Conservation (phyloP, 495 filamentous ascomycete genomes). For the Pyrenopolyporus hunteri region DNA sequence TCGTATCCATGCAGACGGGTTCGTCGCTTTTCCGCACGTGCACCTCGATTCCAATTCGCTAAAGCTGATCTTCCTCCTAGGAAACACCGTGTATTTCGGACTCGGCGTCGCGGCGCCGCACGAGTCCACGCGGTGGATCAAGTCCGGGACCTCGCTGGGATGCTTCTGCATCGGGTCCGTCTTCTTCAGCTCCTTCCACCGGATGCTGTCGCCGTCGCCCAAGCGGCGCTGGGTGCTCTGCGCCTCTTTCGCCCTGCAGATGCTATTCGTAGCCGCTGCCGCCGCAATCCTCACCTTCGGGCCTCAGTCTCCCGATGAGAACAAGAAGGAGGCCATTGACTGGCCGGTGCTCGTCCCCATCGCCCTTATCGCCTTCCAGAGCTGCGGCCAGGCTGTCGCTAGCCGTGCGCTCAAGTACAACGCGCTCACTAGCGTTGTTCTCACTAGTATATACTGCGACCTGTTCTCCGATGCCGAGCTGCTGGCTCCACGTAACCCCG, state of each 20-base stretch:
- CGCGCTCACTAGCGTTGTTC: slow-evolving; percentile 69
- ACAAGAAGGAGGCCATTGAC: slow-evolving; percentile 50
- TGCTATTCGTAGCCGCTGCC: slow-evolving; percentile 58
- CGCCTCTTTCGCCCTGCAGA: slow-evolving; percentile 64
- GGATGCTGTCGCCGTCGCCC: slow-evolving; percentile 56
- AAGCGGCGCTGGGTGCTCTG: slow-evolving; percentile 67
- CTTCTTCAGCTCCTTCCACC: slow-evolving; percentile 68
- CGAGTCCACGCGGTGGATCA: slow-evolving; percentile 65
- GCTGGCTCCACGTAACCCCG: slow-evolving; percentile 56
- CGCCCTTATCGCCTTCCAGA: slow-evolving; percentile 71
- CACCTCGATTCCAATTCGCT: background rate
- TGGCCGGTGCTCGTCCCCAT: slow-evolving; percentile 68
- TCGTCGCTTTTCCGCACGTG: background rate
- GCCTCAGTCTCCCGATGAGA: slow-evolving; percentile 38
- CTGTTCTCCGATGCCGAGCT: slow-evolving; percentile 67
- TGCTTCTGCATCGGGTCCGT: slow-evolving; percentile 72
- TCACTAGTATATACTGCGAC: slow-evolving; percentile 76
- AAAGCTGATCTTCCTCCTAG: slow-evolving; percentile 28
- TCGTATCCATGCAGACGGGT: slow-evolving; percentile 82
- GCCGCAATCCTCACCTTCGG: slow-evolving; percentile 62
- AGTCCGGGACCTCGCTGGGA: slow-evolving; percentile 66
- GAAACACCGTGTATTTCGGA: slow-evolving; percentile 76
- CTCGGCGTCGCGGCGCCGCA: slow-evolving; percentile 65
- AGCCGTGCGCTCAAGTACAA: slow-evolving; percentile 68
- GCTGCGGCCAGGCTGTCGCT: slow-evolving; percentile 70